phyloP scores from a whole-genome alignment of 371 early-diverging fungal genomes.

The Dichotomocladium elegans region DNA sequence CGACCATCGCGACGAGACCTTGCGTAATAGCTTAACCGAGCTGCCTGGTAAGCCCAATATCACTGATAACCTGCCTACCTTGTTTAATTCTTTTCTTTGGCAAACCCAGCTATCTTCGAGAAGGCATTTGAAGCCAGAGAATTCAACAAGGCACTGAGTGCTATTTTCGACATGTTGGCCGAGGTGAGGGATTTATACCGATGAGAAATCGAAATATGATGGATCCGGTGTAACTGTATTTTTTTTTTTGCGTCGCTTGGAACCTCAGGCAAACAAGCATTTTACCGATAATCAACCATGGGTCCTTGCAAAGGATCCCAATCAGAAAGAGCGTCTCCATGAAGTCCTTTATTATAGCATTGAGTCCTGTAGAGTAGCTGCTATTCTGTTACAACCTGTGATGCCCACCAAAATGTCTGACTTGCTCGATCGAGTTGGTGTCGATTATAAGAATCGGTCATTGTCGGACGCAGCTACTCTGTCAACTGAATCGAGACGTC shows the following conservation, averaged over 20 bases:
- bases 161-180: conserved; percentile 52
- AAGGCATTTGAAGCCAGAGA: conserved; percentile 40
- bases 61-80: neutral
- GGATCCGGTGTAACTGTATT: neutral
- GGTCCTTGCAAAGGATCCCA: conserved; percentile 56
- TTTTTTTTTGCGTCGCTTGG: too few relatives aligned
- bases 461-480: neutral
- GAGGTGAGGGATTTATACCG: conserved; percentile 33
- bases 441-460: conserved; percentile 43
- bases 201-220: neutral
- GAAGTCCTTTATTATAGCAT: conserved; percentile 67
- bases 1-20: conserved; percentile 27
- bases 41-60: conserved; percentile 39
- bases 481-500: neutral
- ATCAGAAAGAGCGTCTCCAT: conserved; percentile 39
- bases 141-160: conserved; percentile 48
- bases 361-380: conserved; percentile 74
- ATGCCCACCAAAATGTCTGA: conserved; percentile 76
- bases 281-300: conserved; percentile 79
- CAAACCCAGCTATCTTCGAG: conserved; percentile 27
- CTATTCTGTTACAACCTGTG: conserved; percentile 78
- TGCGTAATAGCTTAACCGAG: conserved; percentile 30
- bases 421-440: conserved; percentile 63
- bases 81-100: conserved; percentile 1
- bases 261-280: conserved; percentile 68